Evolutionary conservation across 345 rosid genomes (phyloP), one percentile per base, ranked within the genome.

Genomic region (Pugionium dolabratum): DNA sequence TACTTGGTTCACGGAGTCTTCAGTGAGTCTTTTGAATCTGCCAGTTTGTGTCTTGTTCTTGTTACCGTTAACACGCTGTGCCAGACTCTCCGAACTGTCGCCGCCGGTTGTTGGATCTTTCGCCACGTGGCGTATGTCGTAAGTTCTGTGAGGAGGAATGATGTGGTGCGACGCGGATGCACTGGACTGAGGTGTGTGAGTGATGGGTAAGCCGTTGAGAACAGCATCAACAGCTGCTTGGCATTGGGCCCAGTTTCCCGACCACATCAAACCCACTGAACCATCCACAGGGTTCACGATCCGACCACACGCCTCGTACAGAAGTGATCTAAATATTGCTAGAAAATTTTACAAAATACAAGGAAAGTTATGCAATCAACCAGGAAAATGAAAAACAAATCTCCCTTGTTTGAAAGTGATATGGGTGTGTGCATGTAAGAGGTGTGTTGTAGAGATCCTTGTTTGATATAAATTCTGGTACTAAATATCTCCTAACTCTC

Each of bases 111-210:
- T 25, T 42, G 72, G 59, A 28, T 76, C 80, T 76, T 65, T 83
- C 9, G 83, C 59, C 56, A 83, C 85, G 74, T 85, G 88, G 71
- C 91, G 91, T 18, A 85, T 83, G 75, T 85, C 95, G 48, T 72
- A 79, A 45, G 80, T 55, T 49, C 68, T 76, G 66, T 68, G 82
- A 55, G 85, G 82, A 47, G 81, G 79, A 50, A 53, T 59, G 60
- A 69, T 69, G 71, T 62, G 62, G 60, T 76, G 73, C 6, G 66
- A 69, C 40, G 72, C 51, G 5, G 62, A 59, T 55, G 57, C 55
- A 40, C 58, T 58, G 35, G 79, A 55, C 31, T 66, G 68, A 35
- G 76, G 71, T 39, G 76, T 48, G 49, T 59, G 57, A 31, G 48
- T 45, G n/a, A 81, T 75, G 43, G 83, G 72, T 36, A 66, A 45